Conservation (phyloP, 2,329 filamentous ascomycete species). For the Venturia effusa region DNA sequence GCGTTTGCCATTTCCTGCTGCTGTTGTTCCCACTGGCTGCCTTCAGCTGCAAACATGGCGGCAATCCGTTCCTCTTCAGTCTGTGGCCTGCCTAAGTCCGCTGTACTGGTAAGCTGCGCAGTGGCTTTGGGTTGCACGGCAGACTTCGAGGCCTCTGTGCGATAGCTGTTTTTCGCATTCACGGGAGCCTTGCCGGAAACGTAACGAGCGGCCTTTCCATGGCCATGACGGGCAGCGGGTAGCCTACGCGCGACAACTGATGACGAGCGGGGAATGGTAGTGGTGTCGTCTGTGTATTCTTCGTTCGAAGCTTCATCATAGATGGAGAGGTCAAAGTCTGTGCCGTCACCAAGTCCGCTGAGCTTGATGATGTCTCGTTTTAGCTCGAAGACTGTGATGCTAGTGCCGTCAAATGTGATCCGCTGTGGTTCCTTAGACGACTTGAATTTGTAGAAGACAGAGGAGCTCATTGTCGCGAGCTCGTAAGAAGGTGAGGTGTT, state of each 20-base stretch:
- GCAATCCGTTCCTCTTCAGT: conserved; percentile 91
- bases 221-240: conserved; percentile 73
- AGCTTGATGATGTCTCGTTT: conserved; percentile 97
- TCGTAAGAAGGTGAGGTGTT: neutral
- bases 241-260: conserved; percentile 83
- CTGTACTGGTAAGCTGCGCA: conserved; percentile 11
- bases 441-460: conserved; percentile 99
- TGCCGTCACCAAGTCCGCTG: conserved; percentile 86
- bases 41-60: conserved; percentile 83
- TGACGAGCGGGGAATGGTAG: conserved; percentile 90
- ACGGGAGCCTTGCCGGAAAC: conserved; percentile 92
- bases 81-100: conserved; percentile 60
- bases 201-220: conserved; percentile 86
- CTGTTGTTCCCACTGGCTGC: conserved; percentile 84
- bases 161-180: conserved; percentile 69
- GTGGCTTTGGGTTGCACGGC: conserved; percentile 32
- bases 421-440: conserved; percentile 91
- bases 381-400: conserved; percentile 95
- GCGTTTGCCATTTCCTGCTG: conserved; percentile 81
- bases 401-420: conserved; percentile 93
- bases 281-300: conserved; percentile 96
- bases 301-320: conserved; percentile 86
- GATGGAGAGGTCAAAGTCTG: conserved; percentile 91
- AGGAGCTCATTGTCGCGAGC: conserved; percentile 65
- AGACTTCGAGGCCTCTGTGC: conserved; percentile 44